Conservation (phyloP, 2,329 filamentous ascomycete genomes). For the Didymella keratinophila region DNA sequence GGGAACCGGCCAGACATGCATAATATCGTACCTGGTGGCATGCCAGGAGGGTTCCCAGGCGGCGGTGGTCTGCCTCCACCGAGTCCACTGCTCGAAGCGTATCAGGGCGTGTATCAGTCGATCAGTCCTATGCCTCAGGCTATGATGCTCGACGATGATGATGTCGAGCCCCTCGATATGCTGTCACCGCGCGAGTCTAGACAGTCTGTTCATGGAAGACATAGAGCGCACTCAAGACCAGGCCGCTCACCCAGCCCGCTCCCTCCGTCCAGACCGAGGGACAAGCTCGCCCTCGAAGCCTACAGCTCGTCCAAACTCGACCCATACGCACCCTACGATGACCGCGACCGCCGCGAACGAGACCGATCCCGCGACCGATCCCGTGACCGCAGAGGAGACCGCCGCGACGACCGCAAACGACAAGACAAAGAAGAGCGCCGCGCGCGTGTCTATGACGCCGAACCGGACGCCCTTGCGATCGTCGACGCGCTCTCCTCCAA, state of each 20-base stretch:
- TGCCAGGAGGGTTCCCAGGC: conserved; percentile 32
- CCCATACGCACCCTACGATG: conserved; percentile 20
- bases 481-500: conserved; percentile 76
- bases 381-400: too few relatives aligned
- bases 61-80: conserved; percentile 65
- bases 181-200: conserved; percentile 44
- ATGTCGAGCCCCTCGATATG: conserved; percentile 56
- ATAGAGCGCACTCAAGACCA: conserved; percentile 41
- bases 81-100: conserved; percentile 89
- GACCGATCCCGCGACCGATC: conserved; percentile 12
- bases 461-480: conserved; percentile 77
- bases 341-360: conserved; percentile 2
- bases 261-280: conserved; percentile 36
- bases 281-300: conserved; percentile 47
- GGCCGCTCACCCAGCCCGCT: conserved; percentile 44
- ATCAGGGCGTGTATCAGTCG: conserved; percentile 91
- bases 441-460: conserved; percentile 83
- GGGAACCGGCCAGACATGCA: conserved; percentile 46
- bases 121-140: conserved; percentile 95
- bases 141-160: conserved; percentile 61
- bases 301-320: conserved; percentile 38
- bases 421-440: conserved; percentile 57
- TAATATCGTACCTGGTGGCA: conserved; percentile 45
- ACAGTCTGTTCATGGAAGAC: conserved; percentile 36
- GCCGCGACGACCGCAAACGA: conserved; percentile 9